Evolutionary conservation across 768 basidiomycete species (phyloP).

Genomic region (Phylloporus sp.): DNA sequence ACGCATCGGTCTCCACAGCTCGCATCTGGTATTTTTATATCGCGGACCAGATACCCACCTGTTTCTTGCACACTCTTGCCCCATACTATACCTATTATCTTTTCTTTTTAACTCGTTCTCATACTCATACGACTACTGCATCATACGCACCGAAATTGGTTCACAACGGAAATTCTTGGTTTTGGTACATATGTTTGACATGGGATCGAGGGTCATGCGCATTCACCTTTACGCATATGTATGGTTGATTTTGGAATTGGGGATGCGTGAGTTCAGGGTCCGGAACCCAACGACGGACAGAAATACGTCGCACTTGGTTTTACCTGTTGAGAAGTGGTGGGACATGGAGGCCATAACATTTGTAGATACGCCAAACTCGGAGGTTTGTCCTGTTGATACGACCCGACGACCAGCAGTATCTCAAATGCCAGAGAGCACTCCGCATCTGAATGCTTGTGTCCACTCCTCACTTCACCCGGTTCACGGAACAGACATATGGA

Average conservation of each 20-base stretch:
- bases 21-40: slow-evolving; percentile 10
- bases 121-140: neutral
- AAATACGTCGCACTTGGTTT: too few relatives aligned
- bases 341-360: too few relatives aligned
- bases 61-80: neutral
- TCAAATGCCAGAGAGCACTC: neutral
- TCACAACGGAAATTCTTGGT: slow-evolving; percentile 9
- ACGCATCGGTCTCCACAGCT: neutral
- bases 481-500: too few relatives aligned
- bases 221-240: neutral
- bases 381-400: neutral
- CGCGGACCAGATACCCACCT: slow-evolving; percentile 15
- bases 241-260: neutral
- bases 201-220: neutral
- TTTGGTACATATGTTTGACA: neutral
- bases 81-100: neutral
- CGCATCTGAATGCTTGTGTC: neutral
- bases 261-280: too few relatives aligned
- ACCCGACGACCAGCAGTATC: neutral
- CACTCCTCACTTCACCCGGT: neutral
- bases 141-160: slow-evolving; percentile 3
- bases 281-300: too few relatives aligned
- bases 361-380: neutral
- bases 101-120: neutral
- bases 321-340: too few relatives aligned